Base-by-base conservation (phyloP, 306 rosid genomes). In the Trifolium fragiferum region DNA sequence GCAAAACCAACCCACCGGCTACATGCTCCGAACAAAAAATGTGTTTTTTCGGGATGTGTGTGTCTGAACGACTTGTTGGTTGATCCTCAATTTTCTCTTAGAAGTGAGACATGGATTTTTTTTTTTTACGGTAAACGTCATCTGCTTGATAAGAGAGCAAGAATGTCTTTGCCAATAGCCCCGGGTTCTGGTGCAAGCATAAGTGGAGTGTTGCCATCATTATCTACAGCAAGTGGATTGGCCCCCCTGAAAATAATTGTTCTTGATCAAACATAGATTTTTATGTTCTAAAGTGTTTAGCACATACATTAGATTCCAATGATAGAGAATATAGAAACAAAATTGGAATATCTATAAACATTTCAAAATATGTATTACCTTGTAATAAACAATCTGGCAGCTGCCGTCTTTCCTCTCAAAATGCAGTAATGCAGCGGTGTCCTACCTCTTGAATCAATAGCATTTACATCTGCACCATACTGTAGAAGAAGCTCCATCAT, bases 401-500 rank as follows among this genome's bases (percentile, higher is more conserved):
- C 23, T 74, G 82, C 73, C 55, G 38, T 68, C 38, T 88, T 86
- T 68, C 92, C 85, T 43, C 71, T 80, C 76, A 68, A 23, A 37
- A 76, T 73, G 79, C 91, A 87, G 73, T 84, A 87, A 83, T 89
- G 95, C 20, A 91, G 82, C 12, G 97, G 89, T 57, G 92, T 87
- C 68, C 77, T 84, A 55, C 89, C 92, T 70, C 25, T 86, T 7
- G 66, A 83, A 80, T 91, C 97, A 47, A 77, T 9, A 73, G 85
- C 88, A 60, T 91, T 87, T 78, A 86, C 21, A 37, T 87, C 78
- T 60, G 97, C 97, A 9, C 97, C 97, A 60, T 84, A 81, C 77
- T 91, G 97, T 65, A 87, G 65, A 70, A 91, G 91, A 20, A 91
- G 75, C 76, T 91, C 97, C 50, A 89, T 77, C 97, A 89, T 91